Evolutionary conservation across 2,329 filamentous ascomycete genomes (phyloP).

Genomic region (Fusarium equiseti): DNA sequence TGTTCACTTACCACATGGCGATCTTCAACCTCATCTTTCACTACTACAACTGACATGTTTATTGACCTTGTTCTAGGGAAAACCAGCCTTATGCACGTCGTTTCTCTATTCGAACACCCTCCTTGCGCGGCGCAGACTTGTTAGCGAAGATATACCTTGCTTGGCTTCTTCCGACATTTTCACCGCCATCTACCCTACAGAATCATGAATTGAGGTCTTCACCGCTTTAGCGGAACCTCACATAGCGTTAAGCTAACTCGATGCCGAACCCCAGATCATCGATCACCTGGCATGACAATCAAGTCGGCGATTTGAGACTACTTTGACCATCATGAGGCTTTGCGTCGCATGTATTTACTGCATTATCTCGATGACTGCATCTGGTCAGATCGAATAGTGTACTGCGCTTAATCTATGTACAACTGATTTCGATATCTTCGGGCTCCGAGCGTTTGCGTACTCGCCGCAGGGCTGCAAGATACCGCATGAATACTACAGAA

Average conservation of each 20-base stretch:
- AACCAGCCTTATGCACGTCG: background rate
- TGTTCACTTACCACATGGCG: slow-evolving; percentile 11
- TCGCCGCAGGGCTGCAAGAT: slow-evolving; percentile 15
- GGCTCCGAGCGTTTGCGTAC: slow-evolving; percentile 16
- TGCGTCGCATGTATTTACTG: slow-evolving; percentile 18
- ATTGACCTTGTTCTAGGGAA: background rate
- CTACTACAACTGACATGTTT: slow-evolving; percentile 1
- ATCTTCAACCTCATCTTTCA: background rate
- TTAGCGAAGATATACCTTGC: slow-evolving; percentile 12
- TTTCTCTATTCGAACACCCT: slow-evolving; percentile 17
- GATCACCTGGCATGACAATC: slow-evolving; percentile 43
- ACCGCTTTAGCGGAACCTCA: slow-evolving; percentile 43
- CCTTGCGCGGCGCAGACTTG: slow-evolving; percentile 29
- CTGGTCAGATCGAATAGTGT: slow-evolving; percentile 29
- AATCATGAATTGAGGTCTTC: slow-evolving; percentile 29
- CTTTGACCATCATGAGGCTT: slow-evolving; percentile 19
- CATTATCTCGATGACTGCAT: slow-evolving; percentile 19
- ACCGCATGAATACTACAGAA: slow-evolving; percentile 4
- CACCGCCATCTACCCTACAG: slow-evolving; percentile 48
- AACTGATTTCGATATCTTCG: slow-evolving; percentile 3
- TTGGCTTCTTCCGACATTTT: slow-evolving; percentile 29
- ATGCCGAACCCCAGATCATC: slow-evolving; percentile 41
- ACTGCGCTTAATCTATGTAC: slow-evolving; percentile 17
- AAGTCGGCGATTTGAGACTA: slow-evolving; percentile 30
- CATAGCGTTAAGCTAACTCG: slow-evolving; percentile 35